Base-by-base conservation (phyloP, 2,329 filamentous ascomycete genomes). In the Botrytis tulipae region DNA sequence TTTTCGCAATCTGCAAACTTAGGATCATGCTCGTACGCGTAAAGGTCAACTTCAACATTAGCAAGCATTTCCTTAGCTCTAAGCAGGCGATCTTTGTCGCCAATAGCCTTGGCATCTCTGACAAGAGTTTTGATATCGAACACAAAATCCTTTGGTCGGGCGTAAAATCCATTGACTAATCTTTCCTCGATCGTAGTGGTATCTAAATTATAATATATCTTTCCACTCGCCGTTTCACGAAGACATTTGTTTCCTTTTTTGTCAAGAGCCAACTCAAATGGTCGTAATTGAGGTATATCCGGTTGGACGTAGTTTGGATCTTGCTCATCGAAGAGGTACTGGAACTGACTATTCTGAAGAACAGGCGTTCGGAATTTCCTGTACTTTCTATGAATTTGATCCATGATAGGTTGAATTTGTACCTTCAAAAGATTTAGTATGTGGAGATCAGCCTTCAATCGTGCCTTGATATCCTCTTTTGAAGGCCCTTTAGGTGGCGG, bases 141-240 rank as follows among this genome's bases (percentile, higher is more conserved):
- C 69, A 97, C 83, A 80, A 98, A 99, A 81, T 98, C 95, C 78
- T 91, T 91, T 0, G 95, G 93, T 18, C 95, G 90, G 78, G 94
- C 93, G 83, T 99, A 99, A 83, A 94, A 99, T 8, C 96, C 96
- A 81, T 99, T 98, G 7, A 94, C 97, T 48, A 99, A 86, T n/a
- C 96, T 91, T 81, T 97, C 94, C 84, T 99, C 96, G 71, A 99
- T 98, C 1, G 92, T 95, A 5, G 92, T 92, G 18, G 95, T 93
- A 80, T 98, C 95, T 63, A 99, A 85, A 78, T 99, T 99, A 85
- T 98, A 98, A 82, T 91, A 98, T 82, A 95, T 96, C 82, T 96
- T 97, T 73, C 90, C 90, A 2, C 90, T 93, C 2, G 87, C 87
- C 8, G 89, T 90, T 76, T 98, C 93, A 57, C 90, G 86, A 62